Percentiles rank a stretch among this genome's conserved stretches.
phyloP scores from a whole-genome alignment of 179 eudicot genomes.

The Gypsophila paniculata region DNA sequence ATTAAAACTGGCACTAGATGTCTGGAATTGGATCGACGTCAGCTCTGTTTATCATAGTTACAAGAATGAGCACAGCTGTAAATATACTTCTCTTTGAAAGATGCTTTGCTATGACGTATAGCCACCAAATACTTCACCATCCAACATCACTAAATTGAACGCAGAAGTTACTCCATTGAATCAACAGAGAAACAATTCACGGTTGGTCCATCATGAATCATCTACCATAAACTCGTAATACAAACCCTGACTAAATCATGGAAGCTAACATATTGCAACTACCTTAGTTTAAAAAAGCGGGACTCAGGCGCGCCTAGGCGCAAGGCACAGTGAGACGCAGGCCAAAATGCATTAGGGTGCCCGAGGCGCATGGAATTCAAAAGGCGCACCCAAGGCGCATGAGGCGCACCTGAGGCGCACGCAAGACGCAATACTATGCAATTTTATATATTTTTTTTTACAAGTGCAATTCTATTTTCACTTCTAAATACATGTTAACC shows the following conservation, averaged over 20 bases:
- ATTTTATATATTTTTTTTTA: too few relatives aligned
- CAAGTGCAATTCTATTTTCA: too few relatives aligned
- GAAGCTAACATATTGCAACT: neutral
- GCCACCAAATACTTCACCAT: constrained; percentile 3
- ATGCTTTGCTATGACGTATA: neutral
- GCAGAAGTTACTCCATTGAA: neutral
- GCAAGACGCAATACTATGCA: too few relatives aligned
- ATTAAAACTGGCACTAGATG: neutral
- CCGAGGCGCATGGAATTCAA: too few relatives aligned
- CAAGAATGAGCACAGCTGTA: neutral
- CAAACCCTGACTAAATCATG: neutral
- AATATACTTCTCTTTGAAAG: neutral
- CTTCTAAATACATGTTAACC: too few relatives aligned
- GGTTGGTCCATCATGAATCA: neutral
- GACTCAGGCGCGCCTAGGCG: too few relatives aligned
- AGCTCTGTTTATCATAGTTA: neutral
- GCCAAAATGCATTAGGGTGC: too few relatives aligned
- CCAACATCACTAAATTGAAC: neutral
- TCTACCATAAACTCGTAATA: neutral
- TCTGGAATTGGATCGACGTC: neutral
- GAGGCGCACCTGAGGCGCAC: too few relatives aligned
- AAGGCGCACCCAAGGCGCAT: too few relatives aligned
- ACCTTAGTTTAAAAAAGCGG: too few relatives aligned
- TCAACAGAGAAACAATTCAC: neutral
- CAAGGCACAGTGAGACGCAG: too few relatives aligned